Evolutionary conservation across 768 basidiomycete genomes (phyloP).

Genomic region (Termitomyces sp.): DNA sequence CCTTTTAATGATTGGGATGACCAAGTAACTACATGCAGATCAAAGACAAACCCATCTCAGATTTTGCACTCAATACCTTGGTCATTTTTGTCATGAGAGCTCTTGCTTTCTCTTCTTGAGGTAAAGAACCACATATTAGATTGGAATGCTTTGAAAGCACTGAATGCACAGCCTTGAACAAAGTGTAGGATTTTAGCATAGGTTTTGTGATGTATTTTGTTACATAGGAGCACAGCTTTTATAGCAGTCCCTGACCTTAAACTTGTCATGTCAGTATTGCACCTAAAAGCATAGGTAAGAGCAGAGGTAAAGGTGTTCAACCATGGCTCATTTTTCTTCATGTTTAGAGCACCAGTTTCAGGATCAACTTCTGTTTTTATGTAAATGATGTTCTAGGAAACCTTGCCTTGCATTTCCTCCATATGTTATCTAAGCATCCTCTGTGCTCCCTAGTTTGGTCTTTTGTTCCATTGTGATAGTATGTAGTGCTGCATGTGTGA

Average conservation of each 20-base stretch:
- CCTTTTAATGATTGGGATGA: constrained; percentile 28
- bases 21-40: constrained; percentile 30
- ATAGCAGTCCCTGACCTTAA: constrained; percentile 37
- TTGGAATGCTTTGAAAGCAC: no score
- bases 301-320: constrained; percentile 32
- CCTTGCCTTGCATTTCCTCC: constrained; percentile 28
- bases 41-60: constrained; percentile 36
- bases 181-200: constrained; percentile 32
- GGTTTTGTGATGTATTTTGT: constrained; percentile 44
- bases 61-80: constrained; percentile 32
- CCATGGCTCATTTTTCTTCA: constrained; percentile 32
- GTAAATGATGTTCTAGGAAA: constrained; percentile 30
- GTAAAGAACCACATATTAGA: constrained; percentile 23
- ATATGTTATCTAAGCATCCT: constrained; percentile 26
- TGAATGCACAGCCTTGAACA: no score
- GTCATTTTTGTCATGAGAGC: constrained; percentile 33
- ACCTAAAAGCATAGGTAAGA: constrained; percentile 29
- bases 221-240: constrained; percentile 34
- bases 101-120: constrained; percentile 22
- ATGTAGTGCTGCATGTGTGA: constrained; percentile 21
- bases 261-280: constrained; percentile 38
- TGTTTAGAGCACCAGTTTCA: constrained; percentile 23
- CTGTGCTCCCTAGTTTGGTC: constrained; percentile 5
- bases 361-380: constrained; percentile 23
- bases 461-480: constrained; percentile 14